Conservation (phyloP, 768 basidiomycete species). For the Sarcomyxa edulis region DNA sequence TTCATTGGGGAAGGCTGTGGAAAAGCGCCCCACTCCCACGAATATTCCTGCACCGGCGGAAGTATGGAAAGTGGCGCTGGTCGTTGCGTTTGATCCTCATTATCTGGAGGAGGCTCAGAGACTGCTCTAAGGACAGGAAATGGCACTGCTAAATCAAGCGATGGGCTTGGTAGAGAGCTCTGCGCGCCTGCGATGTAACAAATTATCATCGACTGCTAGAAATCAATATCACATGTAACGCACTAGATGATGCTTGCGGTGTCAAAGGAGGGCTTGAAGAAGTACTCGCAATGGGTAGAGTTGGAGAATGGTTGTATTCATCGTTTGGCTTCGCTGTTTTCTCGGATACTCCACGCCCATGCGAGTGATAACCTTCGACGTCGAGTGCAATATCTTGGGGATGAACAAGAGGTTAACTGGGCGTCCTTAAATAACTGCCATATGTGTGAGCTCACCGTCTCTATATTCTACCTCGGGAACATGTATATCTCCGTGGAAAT, state of each 20-base stretch:
- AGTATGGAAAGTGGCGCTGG: slow-evolving; percentile 4
- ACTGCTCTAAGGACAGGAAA: slow-evolving; percentile 50
- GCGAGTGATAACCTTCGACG: slow-evolving; percentile 74
- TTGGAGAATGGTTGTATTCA: too few species aligned
- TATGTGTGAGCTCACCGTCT: slow-evolving; percentile 32
- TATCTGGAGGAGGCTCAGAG: slow-evolving; percentile 58
- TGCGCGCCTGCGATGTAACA: too few species aligned
- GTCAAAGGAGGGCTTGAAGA: too few species aligned
- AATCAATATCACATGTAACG: too few species aligned
- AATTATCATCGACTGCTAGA: too few species aligned
- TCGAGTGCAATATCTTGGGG: slow-evolving; percentile 72
- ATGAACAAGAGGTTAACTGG: too few species aligned
- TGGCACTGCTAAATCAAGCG: too few species aligned
- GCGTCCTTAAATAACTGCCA: background rate
- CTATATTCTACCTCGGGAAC: slow-evolving; percentile 60
- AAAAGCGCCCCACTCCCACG: slow-evolving; percentile 94
- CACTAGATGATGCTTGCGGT: too few species aligned
- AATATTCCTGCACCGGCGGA: slow-evolving; percentile 58
- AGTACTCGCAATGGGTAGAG: too few species aligned
- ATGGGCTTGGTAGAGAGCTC: too few species aligned
- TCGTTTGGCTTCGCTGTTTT: too few species aligned
- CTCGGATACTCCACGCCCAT: slow-evolving; percentile 33
- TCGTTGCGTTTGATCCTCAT: slow-evolving; percentile 18
- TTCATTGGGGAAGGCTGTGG: slow-evolving; percentile 73
- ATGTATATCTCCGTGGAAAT: slow-evolving; percentile 34